These are phyloP conservation scores for Fagopyrum homotropicum DNA, from an alignment of 148 eudicot genomes.

Conservation along the genomic window DNA sequence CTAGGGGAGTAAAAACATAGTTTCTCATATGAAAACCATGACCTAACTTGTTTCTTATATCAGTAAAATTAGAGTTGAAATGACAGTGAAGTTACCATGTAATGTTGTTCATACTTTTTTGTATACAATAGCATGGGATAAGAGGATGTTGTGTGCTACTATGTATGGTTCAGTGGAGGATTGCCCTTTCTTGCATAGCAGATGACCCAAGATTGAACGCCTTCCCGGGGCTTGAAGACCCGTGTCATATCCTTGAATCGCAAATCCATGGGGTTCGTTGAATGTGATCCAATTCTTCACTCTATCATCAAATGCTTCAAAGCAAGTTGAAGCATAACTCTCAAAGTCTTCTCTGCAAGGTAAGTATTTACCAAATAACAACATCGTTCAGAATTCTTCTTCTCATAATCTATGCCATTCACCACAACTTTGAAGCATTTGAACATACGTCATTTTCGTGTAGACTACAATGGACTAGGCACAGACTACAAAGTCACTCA, in stretches of 20 bases:
- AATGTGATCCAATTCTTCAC: conserved; percentile 94
- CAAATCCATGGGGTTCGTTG: conserved; percentile 84
- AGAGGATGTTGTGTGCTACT: conserved; percentile 81
- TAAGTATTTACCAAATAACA: background rate
- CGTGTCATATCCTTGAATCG: conserved; percentile 73
- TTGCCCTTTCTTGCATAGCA: conserved; percentile 63
- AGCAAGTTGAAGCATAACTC: conserved; percentile 72
- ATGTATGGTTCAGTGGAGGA: conserved; percentile 76
- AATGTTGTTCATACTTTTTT: conserved; percentile 51
- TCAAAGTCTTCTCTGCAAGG: conserved; percentile 61
- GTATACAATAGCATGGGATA: conserved; percentile 77
- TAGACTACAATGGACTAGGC: too few species aligned
- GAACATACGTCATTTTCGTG: too few species aligned
- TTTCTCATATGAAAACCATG: background rate
- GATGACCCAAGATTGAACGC: conserved; percentile 74
- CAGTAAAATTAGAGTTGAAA: background rate
- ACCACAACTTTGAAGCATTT: background rate
- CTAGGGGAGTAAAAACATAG: conserved; percentile 19
- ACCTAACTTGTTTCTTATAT: too few species aligned
- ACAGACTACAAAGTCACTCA: too few species aligned
- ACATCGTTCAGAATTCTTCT: background rate
- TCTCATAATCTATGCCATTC: background rate
- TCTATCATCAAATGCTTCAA: conserved; percentile 80
- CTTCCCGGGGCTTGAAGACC: conserved; percentile 97
- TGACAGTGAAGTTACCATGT: too few species aligned